Base-by-base conservation (phyloP, 257 asterid species). In the Penstemon eatonii region DNA sequence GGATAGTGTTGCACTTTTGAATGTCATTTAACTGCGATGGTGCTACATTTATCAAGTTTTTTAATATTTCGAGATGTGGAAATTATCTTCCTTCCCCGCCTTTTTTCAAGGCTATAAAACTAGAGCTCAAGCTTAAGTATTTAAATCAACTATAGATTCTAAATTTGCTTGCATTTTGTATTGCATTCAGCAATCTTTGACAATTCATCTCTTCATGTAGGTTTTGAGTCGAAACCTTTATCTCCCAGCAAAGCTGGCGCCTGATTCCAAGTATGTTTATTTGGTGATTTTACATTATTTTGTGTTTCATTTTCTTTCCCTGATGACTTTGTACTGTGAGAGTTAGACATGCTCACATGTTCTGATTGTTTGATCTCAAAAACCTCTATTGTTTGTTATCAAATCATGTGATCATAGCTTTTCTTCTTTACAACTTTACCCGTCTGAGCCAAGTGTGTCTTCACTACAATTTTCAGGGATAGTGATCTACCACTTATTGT, bases 151-250 rank as follows among this genome's bases (percentile, higher is more conserved):
- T 8, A 41, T 7, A 65, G 41, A 46, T 13, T 54, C 43, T 51
- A 10, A 47, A 7, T 57, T 61, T 58, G 9, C 39, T 18, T 44
- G n/a, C 62, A 40, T 54, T 41, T 63, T 61, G 67, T 41, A 9
- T 13, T 33, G 1, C 12, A 57, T 64, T 13, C 33, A 25, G 10
- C 13, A 53, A 40, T 64, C 47, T 18, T 56, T 68, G 54, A 64
- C 46, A 10, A 46, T 19, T 63, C 44, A 13, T 10, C 37, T 74
- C 52, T 75, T 81, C 52, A 0, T 80, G 18, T 79, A 94, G 97
- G 99, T 91, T 67, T 83, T 94, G 84, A 94, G 99, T 75, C 90
- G 96, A 78, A 87, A 87, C 54, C 78, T 94, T 74, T 94, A 94
- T 80, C 91, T 91, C 70, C 91, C 96, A 12, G 96, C 88, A 60